Percentiles rank a stretch among this genome's conserved stretches.
phyloP scores from a whole-genome alignment of 768 basidiomycete genomes.

The Sporobolomyces pararoseus region DNA sequence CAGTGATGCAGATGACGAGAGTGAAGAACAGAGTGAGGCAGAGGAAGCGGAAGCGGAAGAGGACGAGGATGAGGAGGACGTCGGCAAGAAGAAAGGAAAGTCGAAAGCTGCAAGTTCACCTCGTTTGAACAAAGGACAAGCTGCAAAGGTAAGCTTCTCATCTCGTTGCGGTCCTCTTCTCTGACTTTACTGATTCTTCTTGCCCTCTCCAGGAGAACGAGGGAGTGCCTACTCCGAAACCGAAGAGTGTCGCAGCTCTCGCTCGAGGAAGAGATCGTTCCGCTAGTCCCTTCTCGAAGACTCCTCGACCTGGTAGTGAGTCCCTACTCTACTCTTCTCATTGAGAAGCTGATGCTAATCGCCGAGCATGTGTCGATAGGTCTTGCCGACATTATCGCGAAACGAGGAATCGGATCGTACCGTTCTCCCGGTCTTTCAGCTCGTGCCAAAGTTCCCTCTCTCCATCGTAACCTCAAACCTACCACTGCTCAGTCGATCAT shows the following conservation, averaged over 20 bases:
- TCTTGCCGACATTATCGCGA: slow-evolving; percentile 31
- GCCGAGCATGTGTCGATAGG: slow-evolving; percentile 21
- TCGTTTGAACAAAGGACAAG: background rate
- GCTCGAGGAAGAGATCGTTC: slow-evolving; percentile 7
- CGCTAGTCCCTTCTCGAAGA: slow-evolving; percentile 9
- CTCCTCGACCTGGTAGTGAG: slow-evolving; percentile 23
- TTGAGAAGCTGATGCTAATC: too few relatives aligned
- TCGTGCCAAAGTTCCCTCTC: slow-evolving; percentile 16
- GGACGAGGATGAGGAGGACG: background rate
- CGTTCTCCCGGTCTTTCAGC: slow-evolving; percentile 25
- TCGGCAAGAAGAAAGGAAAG: background rate
- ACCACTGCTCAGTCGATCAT: slow-evolving; percentile 23
- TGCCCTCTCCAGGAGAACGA: background rate
- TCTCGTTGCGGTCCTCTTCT: background rate
- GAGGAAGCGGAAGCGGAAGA: background rate
- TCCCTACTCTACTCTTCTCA: background rate
- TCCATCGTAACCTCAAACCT: slow-evolving; percentile 39
- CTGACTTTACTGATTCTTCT: background rate
- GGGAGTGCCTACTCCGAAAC: background rate
- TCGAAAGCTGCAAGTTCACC: background rate
- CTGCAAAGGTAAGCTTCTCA: background rate
- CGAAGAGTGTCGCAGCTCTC: slow-evolving; percentile 1
- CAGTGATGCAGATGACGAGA: slow-evolving; percentile 2
- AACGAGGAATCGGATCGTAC: slow-evolving; percentile 2
- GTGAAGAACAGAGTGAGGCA: background rate